Percentiles rank a stretch among this genome's conserved stretches.
Conservation (phyloP, 495 filamentous ascomycete genomes). For the Annulohypoxylon maeteangense region DNA sequence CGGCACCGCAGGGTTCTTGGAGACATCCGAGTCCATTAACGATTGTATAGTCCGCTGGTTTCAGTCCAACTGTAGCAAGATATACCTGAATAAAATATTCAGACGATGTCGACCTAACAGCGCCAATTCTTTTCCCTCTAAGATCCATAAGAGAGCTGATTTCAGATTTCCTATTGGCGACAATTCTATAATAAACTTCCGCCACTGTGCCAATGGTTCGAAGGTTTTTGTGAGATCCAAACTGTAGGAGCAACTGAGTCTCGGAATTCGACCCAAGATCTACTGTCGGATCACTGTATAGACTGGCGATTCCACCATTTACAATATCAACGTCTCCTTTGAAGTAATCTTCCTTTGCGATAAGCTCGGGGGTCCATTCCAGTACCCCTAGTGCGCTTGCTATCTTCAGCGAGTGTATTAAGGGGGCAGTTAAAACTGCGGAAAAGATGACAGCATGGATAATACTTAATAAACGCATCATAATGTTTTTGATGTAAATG, state of each 20-base stretch:
- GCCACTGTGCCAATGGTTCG: conserved; percentile 55
- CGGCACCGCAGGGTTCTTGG: conserved; percentile 51
- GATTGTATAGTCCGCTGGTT: conserved; percentile 47
- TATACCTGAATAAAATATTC: conserved; percentile 54
- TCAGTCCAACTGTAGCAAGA: conserved; percentile 49
- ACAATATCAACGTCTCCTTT: conserved; percentile 43
- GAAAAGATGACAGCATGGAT: not conserved
- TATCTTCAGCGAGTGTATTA: conserved; percentile 40
- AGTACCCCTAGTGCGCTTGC: conserved; percentile 42
- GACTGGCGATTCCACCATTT: conserved; percentile 48
- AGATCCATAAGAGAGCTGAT: conserved; percentile 51
- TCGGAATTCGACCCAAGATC: conserved; percentile 56
- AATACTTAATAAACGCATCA: not conserved
- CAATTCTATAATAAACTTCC: conserved; percentile 57
- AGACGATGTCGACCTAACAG: conserved; percentile 52
- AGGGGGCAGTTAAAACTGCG: not conserved
- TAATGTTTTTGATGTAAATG: not conserved
- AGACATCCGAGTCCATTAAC: conserved; percentile 52
- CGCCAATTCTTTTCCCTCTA: conserved; percentile 57
- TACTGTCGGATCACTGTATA: conserved; percentile 42
- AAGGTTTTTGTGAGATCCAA: conserved; percentile 51
- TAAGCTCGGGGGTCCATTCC: conserved; percentile 49
- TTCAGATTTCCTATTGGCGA: conserved; percentile 52
- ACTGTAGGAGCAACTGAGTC: conserved; percentile 57
- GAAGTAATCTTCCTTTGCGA: conserved; percentile 49